Evolutionary conservation across 257 asterid genomes (phyloP), one percentile per base, ranked within the genome.

Genomic region (Solanum arcanum): DNA sequence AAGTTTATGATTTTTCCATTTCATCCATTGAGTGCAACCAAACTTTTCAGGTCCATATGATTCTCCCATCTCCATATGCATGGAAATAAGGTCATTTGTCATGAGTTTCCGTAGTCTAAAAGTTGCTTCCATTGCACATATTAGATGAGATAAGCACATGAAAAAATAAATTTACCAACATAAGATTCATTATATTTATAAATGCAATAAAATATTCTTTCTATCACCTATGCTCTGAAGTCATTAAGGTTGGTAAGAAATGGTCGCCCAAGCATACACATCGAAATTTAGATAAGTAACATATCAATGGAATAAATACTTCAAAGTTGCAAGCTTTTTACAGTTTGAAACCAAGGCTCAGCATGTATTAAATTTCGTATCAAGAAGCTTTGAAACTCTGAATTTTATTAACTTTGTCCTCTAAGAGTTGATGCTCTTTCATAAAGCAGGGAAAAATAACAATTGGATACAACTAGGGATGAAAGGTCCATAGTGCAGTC

Each of bases 401-500:
- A 37, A 37, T 37, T 37, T 37, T 9, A 37, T 37, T 9, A 37
- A 37, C 8, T 37, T 37, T 37, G 39, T 15, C 52, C 16, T 46
- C 16, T 3, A 12, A 2, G 6, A 46, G 12, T 46, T 46, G 16
- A 46, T 12, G 52, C 16, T 46, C 12, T 46, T 5, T 1, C 5
- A 46, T 46, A 5, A 46, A 46, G 52, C 73, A 52, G 33, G 59
- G 80, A 33, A 64, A 59, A 35, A 92, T 77, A 73, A 90, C 89
- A 25, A 69, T 18, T n/a, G 94, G 92, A 96, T 86, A 92, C 89
- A 44, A 93, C 14, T 23, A 94, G 93, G 56, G 94, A 89, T 20
- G 99, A 94, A 76, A 96, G 97, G 90, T 96, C 99, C 80, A 94
- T 31, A 31, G 98, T 97, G 91, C 92, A 95, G 88, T 96, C 99